Evolutionary conservation across 192 early-diverging fungal genomes (phyloP).

Genomic region (Allomyces arbusculus): DNA sequence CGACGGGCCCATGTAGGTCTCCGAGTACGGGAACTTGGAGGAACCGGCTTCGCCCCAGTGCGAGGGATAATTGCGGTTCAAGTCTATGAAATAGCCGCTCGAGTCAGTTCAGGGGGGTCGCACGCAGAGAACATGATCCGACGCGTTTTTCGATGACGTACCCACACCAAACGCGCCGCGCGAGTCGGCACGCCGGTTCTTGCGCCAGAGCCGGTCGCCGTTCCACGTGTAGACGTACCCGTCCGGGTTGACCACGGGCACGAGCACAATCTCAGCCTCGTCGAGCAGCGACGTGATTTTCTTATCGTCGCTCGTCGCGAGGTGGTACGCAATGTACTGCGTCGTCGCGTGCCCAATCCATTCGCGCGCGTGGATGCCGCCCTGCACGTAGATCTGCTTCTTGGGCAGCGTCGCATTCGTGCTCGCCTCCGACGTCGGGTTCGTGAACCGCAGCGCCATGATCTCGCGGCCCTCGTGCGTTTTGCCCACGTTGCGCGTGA

Average conservation of each 20-base stretch:
- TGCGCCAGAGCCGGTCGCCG: conserved; percentile 30
- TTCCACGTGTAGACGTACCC: conserved; percentile 32
- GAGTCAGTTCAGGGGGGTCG: not conserved
- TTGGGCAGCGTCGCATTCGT: conserved; percentile 2
- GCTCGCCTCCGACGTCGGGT: not conserved
- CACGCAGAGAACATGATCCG: not conserved
- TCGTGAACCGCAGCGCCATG: conserved; percentile 15
- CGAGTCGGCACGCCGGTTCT: conserved; percentile 22
- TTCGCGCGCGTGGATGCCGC: conserved; percentile 31
- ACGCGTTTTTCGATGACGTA: too few relatives aligned
- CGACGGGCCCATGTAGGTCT: conserved; percentile 14
- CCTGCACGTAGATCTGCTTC: conserved; percentile 17
- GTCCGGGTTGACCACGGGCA: conserved; percentile 36
- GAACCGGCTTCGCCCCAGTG: conserved; percentile 16
- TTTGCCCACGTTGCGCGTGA: conserved; percentile 20
- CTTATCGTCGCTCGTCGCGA: conserved; percentile 16
- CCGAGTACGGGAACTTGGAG: conserved; percentile 14
- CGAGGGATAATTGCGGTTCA: conserved; percentile 32
- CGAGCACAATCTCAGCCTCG: conserved; percentile 24
- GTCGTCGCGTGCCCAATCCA: conserved; percentile 29
- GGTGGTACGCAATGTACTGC: conserved; percentile 23
- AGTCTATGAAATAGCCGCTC: conserved; percentile 2
- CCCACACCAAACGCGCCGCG: conserved; percentile 6
- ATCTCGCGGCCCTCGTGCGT: conserved; percentile 19
- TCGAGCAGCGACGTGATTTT: conserved; percentile 18